A percentile compares a stretch with the other conserved stretches of the same genome.
Evolutionary conservation across 2,329 filamentous ascomycete species (phyloP).

Genomic region (Chaetomiaceae sp.): DNA sequence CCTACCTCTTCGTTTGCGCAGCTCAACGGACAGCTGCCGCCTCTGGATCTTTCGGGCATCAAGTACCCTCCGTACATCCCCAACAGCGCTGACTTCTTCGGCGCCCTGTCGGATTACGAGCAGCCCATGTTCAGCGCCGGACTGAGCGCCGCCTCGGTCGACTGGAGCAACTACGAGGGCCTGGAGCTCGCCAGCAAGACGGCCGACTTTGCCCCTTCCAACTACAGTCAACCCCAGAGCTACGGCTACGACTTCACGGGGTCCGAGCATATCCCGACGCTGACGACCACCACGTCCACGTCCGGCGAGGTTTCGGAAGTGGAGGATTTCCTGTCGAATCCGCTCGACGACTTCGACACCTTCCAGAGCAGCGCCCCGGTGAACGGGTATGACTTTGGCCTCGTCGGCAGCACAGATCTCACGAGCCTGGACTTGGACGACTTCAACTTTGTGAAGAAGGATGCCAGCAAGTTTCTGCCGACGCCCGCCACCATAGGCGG

Average conservation of each 20-base stretch:
- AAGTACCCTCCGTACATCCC: conserved; percentile 47
- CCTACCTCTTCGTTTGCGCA: conserved; percentile 44
- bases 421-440: conserved; percentile 52
- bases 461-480: conserved; percentile 42
- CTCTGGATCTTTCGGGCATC: conserved; percentile 55
- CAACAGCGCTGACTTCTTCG: conserved; percentile 49
- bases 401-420: conserved; percentile 42
- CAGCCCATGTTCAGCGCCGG: conserved; percentile 59
- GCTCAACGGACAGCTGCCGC: conserved; percentile 50
- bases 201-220: conserved; percentile 47
- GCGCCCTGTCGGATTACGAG: conserved; percentile 48
- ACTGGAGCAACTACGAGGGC: conserved; percentile 51
- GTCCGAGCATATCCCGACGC: conserved; percentile 50
- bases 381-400: conserved; percentile 41
- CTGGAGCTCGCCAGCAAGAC: conserved; percentile 45
- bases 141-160: conserved; percentile 51
- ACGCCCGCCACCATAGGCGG: conserved; percentile 37
- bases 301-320: conserved; percentile 65
- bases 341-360: conserved; percentile 40
- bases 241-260: conserved; percentile 52
- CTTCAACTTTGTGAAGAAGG: conserved; percentile 46
- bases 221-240: conserved; percentile 52
- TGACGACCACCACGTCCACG: conserved; percentile 59
- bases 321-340: conserved; percentile 50
- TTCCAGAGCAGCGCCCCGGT: conserved; percentile 43